phyloP scores from a whole-genome alignment of 108 stramenopile genomes.

The Hondaea fermentalgiana region DNA sequence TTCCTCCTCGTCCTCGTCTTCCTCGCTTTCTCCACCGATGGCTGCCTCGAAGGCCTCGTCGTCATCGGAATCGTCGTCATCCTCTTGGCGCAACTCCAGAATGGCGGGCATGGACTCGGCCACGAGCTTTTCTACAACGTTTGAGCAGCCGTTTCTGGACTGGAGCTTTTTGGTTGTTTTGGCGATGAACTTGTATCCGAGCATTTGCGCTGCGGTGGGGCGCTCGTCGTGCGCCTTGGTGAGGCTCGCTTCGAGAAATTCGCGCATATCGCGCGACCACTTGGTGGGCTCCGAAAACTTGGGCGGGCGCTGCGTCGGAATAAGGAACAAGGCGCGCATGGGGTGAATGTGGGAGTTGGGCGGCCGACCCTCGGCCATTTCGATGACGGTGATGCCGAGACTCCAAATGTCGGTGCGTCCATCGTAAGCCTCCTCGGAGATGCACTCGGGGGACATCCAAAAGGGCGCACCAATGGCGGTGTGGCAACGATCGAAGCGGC shows the following conservation, averaged over 20 bases:
- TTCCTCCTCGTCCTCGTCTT: background rate
- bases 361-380: slow-evolving; percentile 94
- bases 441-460: slow-evolving; percentile 98
- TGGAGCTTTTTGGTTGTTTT: slow-evolving; percentile 17
- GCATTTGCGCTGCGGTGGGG: background rate
- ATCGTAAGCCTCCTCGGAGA: slow-evolving; percentile 64
- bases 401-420: slow-evolving; percentile 85
- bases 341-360: slow-evolving; percentile 90
- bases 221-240: slow-evolving; percentile 33
- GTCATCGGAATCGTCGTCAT: background rate
- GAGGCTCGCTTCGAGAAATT: slow-evolving; percentile 34
- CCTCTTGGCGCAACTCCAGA: background rate
- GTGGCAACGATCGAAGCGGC: slow-evolving; percentile 83
- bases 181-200: slow-evolving; percentile 24
- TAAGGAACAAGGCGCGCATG: slow-evolving; percentile 57
- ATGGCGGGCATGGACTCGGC: background rate
- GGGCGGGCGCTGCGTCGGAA: slow-evolving; percentile 48
- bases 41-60: background rate
- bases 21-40: background rate
- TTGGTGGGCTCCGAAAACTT: slow-evolving; percentile 38
- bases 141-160: background rate
- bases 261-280: slow-evolving; percentile 38
- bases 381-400: slow-evolving; percentile 88
- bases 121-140: background rate
- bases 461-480: slow-evolving; percentile 97